A percentile compares a stretch with the other conserved stretches of the same genome.
phyloP scores from a whole-genome alignment of 2,329 filamentous ascomycete species.

The Cladosporium colombiae region DNA sequence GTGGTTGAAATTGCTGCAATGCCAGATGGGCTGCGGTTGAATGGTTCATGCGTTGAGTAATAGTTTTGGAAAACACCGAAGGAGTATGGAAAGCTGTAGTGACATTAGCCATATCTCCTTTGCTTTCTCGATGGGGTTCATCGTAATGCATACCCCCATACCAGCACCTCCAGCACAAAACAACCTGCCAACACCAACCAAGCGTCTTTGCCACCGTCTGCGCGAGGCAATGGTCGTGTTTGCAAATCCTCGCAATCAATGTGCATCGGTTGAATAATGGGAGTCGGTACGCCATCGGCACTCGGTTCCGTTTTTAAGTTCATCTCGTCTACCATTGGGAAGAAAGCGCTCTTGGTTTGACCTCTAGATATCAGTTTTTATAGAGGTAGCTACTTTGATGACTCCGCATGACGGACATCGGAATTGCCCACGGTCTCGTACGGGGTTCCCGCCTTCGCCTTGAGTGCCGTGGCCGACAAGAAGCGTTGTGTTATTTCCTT shows the following conservation, averaged over 20 bases:
- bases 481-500: neutral
- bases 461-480: neutral
- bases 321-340: neutral
- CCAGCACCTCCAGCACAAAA: conserved; percentile 33
- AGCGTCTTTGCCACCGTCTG: conserved; percentile 43
- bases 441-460: neutral
- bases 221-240: conserved; percentile 33
- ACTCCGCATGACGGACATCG: neutral
- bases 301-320: neutral
- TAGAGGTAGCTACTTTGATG: neutral
- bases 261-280: conserved; percentile 2
- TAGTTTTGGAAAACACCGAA: conserved; percentile 33
- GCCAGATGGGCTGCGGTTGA: conserved; percentile 29
- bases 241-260: conserved; percentile 14
- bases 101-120: neutral
- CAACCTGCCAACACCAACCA: conserved; percentile 53
- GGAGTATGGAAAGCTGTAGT: conserved; percentile 25
- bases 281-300: neutral
- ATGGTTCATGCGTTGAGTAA: conserved; percentile 28
- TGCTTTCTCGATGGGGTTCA: neutral
- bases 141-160: conserved; percentile 26
- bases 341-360: neutral
- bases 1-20: conserved; percentile 51
- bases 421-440: neutral
- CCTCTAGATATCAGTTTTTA: neutral